phyloP scores from a whole-genome alignment of 2,329 filamentous ascomycete species.

The Cytospora chrysosperma region DNA sequence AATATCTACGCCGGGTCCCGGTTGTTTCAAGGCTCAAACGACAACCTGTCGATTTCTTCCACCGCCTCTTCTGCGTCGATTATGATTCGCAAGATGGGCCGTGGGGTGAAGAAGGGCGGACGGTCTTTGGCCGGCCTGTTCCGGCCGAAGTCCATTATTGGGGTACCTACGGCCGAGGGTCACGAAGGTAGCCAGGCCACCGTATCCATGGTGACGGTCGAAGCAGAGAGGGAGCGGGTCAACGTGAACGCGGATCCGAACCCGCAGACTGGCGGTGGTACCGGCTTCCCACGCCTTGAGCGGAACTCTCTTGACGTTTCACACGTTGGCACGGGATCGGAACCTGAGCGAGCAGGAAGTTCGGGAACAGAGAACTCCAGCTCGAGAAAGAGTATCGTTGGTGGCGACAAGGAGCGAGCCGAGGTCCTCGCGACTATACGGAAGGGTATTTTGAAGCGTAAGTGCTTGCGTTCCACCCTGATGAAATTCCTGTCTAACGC shows the following conservation, averaged over 20 bases:
- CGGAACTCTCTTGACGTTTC: conserved; percentile 73
- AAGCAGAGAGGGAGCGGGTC: conserved; percentile 83
- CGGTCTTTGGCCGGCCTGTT: conserved; percentile 92
- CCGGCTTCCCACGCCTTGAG: conserved; percentile 82
- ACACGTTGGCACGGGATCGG: conserved; percentile 42
- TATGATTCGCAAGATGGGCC: conserved; percentile 98
- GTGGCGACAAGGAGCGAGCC: conserved; percentile 84
- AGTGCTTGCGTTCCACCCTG: conserved; percentile 31
- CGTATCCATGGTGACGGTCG: conserved; percentile 92
- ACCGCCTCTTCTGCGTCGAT: conserved; percentile 87
- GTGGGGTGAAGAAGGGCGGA: conserved; percentile 93
- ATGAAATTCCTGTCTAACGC: background rate
- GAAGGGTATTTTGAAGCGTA: conserved; percentile 94
- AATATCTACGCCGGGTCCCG: conserved; percentile 89
- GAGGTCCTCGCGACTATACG: conserved; percentile 90
- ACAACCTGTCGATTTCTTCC: conserved; percentile 89
- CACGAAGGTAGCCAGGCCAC: conserved; percentile 73
- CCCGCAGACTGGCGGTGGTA: conserved; percentile 67
- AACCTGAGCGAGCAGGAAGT: conserved; percentile 52
- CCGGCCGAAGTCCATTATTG: conserved; percentile 87
- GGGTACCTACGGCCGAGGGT: conserved; percentile 69
- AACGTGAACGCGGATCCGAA: conserved; percentile 72
- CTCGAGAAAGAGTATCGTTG: conserved; percentile 83
- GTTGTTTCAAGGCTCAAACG: conserved; percentile 86
- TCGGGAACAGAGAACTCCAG: conserved; percentile 60